Conservation (phyloP, 192 early-diverging fungal species). For the Paraglomus brasilianum region DNA sequence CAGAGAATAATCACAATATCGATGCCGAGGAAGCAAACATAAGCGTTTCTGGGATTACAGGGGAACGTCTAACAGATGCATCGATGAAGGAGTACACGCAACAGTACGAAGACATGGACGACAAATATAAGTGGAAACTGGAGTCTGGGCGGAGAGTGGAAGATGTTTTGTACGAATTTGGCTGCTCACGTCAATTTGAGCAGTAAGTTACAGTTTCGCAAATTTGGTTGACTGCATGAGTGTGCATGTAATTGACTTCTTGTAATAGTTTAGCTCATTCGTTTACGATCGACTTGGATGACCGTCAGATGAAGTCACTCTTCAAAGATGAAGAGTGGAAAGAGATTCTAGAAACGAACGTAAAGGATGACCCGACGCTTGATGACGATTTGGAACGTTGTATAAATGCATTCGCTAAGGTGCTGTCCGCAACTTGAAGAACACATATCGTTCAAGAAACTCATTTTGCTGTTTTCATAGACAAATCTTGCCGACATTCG, state of each 20-base stretch:
- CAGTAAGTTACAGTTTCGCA: no score
- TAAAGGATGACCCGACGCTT: neutral
- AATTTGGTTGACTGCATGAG: no score
- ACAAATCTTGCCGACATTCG: neutral
- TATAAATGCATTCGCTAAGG: slow-evolving; percentile 6
- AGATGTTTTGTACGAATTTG: slow-evolving; percentile 13
- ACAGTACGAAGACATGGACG: no score
- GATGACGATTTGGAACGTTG: neutral
- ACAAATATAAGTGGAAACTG: slow-evolving; percentile 17
- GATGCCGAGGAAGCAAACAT: no score
- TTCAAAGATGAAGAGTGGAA: slow-evolving; percentile 3
- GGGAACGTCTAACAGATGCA: no score
- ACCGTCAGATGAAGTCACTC: slow-evolving; percentile 13
- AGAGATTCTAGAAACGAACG: slow-evolving; percentile 1
- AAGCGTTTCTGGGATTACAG: no score
- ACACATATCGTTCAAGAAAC: no score
- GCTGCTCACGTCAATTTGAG: slow-evolving; percentile 11
- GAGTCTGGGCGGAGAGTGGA: slow-evolving; percentile 7
- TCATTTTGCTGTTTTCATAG: no score
- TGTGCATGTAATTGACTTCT: no score
- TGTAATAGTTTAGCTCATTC: slow-evolving; percentile 11
- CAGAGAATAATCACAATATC: no score
- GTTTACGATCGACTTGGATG: slow-evolving; percentile 17
- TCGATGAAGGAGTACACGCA: no score
- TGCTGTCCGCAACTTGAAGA: no score